These are phyloP conservation scores for Irpex lacteus DNA, from an alignment of 1,284 basidiomycete genomes.

Conservation along the genomic window DNA sequence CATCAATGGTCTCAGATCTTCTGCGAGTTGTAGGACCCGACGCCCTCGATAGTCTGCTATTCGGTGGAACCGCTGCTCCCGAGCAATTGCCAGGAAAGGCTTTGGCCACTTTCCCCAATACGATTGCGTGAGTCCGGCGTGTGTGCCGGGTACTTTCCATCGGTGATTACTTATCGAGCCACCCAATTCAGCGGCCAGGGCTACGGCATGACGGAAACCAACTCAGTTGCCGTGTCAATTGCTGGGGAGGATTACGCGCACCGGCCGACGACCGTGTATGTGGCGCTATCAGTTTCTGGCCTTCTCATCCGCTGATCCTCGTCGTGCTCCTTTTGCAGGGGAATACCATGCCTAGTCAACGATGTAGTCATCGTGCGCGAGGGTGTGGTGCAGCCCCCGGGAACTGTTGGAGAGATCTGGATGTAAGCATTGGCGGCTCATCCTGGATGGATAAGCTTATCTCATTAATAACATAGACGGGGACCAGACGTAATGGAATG, in stretches of 20 bases:
- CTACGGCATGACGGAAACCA: constrained; percentile 60
- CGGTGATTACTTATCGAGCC: background rate
- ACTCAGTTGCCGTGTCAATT: constrained; percentile 33
- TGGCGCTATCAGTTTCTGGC: background rate
- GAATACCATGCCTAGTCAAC: constrained; percentile 43
- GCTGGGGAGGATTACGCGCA: constrained; percentile 47
- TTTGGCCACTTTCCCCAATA: constrained; percentile 36
- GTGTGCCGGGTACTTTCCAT: background rate
- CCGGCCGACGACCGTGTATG: constrained; percentile 45
- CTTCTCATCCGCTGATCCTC: background rate
- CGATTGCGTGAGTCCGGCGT: constrained; percentile 30
- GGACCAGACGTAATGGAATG: constrained; percentile 58
- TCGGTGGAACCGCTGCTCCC: constrained; percentile 53
- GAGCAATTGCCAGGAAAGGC: constrained; percentile 35
- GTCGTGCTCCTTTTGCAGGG: constrained; percentile 30
- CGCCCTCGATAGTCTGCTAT: constrained; percentile 42
- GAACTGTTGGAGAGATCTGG: constrained; percentile 56
- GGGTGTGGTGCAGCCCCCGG: constrained; percentile 32
- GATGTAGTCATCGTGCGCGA: constrained; percentile 44
- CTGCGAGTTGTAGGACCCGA: constrained; percentile 16
- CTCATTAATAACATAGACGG: constrained; percentile 30
- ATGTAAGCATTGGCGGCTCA: constrained; percentile 36
- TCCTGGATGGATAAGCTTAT: background rate
- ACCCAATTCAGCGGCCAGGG: constrained; percentile 41
- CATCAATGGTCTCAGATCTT: constrained; percentile 59